phyloP scores from a whole-genome alignment of 1,284 basidiomycete species.

The Ustilago bromivora region DNA sequence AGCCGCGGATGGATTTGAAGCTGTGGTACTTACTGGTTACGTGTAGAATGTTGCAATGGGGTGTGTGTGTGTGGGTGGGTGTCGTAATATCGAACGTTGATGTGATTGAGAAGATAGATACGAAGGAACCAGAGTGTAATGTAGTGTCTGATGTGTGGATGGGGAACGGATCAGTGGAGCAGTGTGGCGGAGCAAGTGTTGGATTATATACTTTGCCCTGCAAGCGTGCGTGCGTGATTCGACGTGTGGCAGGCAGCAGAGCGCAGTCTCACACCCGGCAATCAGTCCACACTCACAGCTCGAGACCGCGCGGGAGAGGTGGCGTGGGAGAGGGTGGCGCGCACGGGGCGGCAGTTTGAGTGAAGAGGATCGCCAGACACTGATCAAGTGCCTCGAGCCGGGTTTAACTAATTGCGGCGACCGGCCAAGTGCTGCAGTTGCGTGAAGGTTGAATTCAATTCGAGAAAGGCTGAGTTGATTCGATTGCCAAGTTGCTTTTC shows the following conservation, averaged over 20 bases:
- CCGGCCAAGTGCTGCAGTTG: constrained; percentile 1
- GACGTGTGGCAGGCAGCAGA: background rate
- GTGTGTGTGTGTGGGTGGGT: background rate
- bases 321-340: background rate
- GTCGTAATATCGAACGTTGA: background rate
- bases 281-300: background rate
- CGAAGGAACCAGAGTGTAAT: constrained; percentile 8
- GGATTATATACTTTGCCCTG: constrained; percentile 29
- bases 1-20: constrained; percentile 35
- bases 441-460: background rate
- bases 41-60: background rate
- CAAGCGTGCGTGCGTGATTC: constrained; percentile 5
- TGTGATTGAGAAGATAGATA: background rate
- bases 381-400: constrained; percentile 13
- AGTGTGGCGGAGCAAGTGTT: constrained; percentile 14
- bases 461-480: constrained; percentile 10
- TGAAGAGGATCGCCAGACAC: constrained; percentile 8
- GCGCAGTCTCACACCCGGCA: constrained; percentile 11
- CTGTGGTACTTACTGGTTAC: constrained; percentile 28
- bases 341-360: constrained; percentile 24
- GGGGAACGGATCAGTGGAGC: background rate
- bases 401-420: constrained; percentile 6
- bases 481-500: constrained; percentile 20
- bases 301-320: background rate
- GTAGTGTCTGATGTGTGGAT: constrained; percentile 20